These are phyloP conservation scores for Floccularia luteovirens DNA, from an alignment of 768 basidiomycete genomes.

Conservation along the genomic window DNA sequence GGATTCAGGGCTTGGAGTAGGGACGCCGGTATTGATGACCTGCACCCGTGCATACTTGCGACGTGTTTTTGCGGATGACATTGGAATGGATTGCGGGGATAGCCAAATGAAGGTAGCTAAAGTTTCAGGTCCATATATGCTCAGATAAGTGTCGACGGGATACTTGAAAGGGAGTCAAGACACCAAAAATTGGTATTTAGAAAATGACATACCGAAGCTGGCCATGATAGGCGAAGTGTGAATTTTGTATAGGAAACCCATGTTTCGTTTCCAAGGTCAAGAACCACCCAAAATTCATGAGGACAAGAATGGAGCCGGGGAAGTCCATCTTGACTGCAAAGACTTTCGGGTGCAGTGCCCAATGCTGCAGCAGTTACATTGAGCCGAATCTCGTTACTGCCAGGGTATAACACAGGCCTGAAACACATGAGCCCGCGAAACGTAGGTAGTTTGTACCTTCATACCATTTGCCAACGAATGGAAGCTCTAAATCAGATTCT, in stretches of 20 bases:
- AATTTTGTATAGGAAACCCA: conserved; percentile 37
- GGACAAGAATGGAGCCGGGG: no score
- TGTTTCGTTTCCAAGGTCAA: conserved; percentile 31
- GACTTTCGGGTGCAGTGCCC: conserved; percentile 14
- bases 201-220: conserved; percentile 38
- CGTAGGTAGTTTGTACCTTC: conserved; percentile 7
- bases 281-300: conserved; percentile 39
- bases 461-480: conserved; percentile 19
- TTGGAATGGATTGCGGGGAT: conserved; percentile 4
- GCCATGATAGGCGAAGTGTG: conserved; percentile 48
- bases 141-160: conserved; percentile 19
- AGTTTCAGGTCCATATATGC: conserved; percentile 21
- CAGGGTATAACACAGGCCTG: conserved; percentile 32
- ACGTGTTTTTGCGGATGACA: conserved; percentile 19
- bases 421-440: not conserved
- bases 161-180: conserved; percentile 10
- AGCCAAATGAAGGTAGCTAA: conserved; percentile 11
- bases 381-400: conserved; percentile 24
- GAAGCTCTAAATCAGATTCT: conserved; percentile 10
- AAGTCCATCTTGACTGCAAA: not conserved
- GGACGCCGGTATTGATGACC: conserved; percentile 43
- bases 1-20: conserved; percentile 21
- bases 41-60: conserved; percentile 52
- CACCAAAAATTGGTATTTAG: not conserved
- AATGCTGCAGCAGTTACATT: conserved; percentile 33